Evolutionary conservation across 495 filamentous ascomycete species (phyloP).

Genomic region (Aspergillus sclerotioniger): DNA sequence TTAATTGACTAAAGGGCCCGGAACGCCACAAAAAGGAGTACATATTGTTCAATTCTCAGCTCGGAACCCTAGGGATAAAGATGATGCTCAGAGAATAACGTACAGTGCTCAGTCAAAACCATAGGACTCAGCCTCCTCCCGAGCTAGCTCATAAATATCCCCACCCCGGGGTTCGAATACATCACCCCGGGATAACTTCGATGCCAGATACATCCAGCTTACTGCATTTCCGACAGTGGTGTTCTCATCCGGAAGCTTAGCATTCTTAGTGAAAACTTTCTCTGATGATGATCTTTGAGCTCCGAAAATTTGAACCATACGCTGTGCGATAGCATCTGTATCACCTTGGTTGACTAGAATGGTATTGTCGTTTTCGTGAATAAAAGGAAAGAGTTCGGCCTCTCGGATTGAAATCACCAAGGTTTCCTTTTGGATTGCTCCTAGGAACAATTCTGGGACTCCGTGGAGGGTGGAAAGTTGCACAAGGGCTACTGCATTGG

Average conservation of each 20-base stretch:
- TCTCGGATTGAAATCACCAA: conserved; percentile 9
- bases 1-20: too few species aligned
- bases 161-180: neutral
- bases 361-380: neutral
- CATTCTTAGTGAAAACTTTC: neutral
- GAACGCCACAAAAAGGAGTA: too few species aligned
- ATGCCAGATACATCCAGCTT: conserved; percentile 11
- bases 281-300: too few species aligned
- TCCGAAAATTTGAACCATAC: neutral
- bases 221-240: conserved; percentile 16
- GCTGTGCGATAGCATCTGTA: neutral
- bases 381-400: neutral
- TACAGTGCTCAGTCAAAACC: too few species aligned
- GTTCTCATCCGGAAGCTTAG: neutral
- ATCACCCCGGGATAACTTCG: conserved; percentile 3
- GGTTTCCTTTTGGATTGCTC: conserved; percentile 60
- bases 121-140: neutral
- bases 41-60: too few species aligned
- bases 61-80: too few species aligned
- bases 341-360: conserved; percentile 4
- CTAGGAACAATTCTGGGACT: conserved; percentile 75
- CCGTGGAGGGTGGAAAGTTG: conserved; percentile 72
- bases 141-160: conserved; percentile 8
- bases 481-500: conserved; percentile 59
- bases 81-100: too few species aligned